These are phyloP conservation scores for Sporobolomyces phaffii DNA, from an alignment of 768 basidiomycete genomes.

Conservation along the genomic window DNA sequence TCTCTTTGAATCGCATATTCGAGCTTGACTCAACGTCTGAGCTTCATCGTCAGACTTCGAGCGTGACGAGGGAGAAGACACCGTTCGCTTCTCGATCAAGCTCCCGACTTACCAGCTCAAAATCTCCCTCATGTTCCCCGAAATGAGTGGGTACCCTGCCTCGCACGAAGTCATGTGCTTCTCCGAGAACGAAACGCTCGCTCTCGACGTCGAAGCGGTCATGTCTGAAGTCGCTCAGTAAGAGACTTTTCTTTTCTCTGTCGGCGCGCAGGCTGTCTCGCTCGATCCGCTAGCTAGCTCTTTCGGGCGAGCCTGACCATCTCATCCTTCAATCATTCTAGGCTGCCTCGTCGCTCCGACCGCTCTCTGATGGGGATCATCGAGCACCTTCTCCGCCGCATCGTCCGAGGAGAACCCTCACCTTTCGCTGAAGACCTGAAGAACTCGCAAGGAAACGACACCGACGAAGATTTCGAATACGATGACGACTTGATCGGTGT, in stretches of 20 bases:
- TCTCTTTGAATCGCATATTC: too few species aligned
- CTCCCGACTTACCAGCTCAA: slow-evolving; percentile 5
- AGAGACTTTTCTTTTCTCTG: not conserved
- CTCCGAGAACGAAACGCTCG: slow-evolving; percentile 52
- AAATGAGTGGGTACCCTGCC: slow-evolving; percentile 52
- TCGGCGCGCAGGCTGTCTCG: not conserved
- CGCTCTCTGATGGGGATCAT: slow-evolving; percentile 33
- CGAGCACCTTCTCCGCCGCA: slow-evolving; percentile 48
- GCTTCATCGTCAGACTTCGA: slow-evolving; percentile 4
- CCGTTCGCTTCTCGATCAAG: slow-evolving; percentile 21
- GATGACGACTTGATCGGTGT: slow-evolving; percentile 11
- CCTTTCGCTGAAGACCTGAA: slow-evolving; percentile 44
- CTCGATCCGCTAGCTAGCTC: not conserved
- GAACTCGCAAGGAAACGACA: slow-evolving; percentile 44
- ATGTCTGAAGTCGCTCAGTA: slow-evolving; percentile 52
- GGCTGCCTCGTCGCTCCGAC: slow-evolving; percentile 21
- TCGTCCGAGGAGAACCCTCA: slow-evolving; percentile 47
- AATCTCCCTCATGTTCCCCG: slow-evolving; percentile 31
- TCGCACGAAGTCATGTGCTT: slow-evolving; percentile 59
- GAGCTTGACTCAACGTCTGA: not conserved
- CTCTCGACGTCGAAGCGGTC: slow-evolving; percentile 49
- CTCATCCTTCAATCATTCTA: too few species aligned
- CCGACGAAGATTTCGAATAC: slow-evolving; percentile 42
- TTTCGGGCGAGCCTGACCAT: not conserved
- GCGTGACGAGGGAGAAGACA: slow-evolving; percentile 34